A percentile compares a stretch with the other conserved stretches of the same genome.
Conservation (phyloP, 1,284 basidiomycete genomes). For the Afroboletus lepidellus region DNA sequence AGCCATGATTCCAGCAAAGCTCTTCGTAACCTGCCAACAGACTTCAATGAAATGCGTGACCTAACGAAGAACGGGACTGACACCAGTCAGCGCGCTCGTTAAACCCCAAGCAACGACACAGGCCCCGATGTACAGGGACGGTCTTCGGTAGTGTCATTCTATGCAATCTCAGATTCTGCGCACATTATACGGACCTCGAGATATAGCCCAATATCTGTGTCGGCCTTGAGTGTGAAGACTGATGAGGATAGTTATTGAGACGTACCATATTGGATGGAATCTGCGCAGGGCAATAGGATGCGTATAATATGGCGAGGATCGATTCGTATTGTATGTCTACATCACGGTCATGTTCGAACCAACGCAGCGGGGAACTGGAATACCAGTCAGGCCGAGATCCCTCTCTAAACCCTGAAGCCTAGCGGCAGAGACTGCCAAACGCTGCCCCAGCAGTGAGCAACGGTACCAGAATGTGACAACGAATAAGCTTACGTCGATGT, state of each 20-base stretch:
- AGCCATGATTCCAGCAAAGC: constrained; percentile 53
- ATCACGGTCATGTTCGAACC: neutral
- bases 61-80: constrained; percentile 30
- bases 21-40: constrained; percentile 46
- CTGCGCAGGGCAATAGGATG: constrained; percentile 60
- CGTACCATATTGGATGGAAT: constrained; percentile 66
- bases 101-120: constrained; percentile 66
- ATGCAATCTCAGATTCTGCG: neutral
- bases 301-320: constrained; percentile 58
- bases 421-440: constrained; percentile 60
- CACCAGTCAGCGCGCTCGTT: constrained; percentile 60
- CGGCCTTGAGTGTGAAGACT: neutral
- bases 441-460: constrained; percentile 34
- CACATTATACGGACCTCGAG: constrained; percentile 37
- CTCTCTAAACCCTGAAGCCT: constrained; percentile 58
- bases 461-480: neutral
- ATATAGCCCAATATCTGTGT: constrained; percentile 52
- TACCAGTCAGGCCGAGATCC: constrained; percentile 54
- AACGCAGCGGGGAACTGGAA: neutral
- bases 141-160: constrained; percentile 37
- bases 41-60: neutral
- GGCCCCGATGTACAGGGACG: constrained; percentile 58
- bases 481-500: constrained; percentile 53
- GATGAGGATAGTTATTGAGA: neutral
- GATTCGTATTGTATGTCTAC: constrained; percentile 60